Evolutionary conservation across 2,329 filamentous ascomycete species (phyloP), one percentile per base, ranked within the genome.

Genomic region (Talaromyces sp.): DNA sequence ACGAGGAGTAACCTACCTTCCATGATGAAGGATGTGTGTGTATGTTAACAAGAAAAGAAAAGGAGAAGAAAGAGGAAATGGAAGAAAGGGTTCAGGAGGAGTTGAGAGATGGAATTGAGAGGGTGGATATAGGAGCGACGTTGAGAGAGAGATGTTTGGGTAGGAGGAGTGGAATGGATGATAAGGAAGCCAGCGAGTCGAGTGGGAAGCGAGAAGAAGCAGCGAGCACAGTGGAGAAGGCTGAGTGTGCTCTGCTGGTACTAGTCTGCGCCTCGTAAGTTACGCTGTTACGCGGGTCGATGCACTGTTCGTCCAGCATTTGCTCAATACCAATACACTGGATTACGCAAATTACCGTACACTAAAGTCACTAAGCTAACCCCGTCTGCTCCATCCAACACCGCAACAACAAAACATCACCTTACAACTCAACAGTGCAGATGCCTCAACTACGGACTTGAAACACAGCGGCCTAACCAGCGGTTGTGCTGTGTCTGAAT

Each of bases 1-100:
- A 48, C 28, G 52, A 28, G 33, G n/a, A 13, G 17, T 21, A 73
- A 76, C 82, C 79, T 84, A 87, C 84, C 84, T 80, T 87, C 83
- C 83, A 85, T 85, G 75, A 74, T 81, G 80, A 75, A 72, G 70
- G 65, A 70, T 67, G 45, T 41, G 57, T 51, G 41, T 41, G 54
- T 56, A 50, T 39, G 69, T 69, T 66, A 68, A 66, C 59, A 61
- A 63, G 64, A 63, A 66, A 64, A 68, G 68, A 66, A 67, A 52
- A 21, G 28, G 52, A 54, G 31, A 62, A 55, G 53, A 57, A 53
- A 57, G 35, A 33, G 53, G 17, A 53, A 45, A 40, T 33, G 56
- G 54, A 62, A 58, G 64, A 62, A 56, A 53, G 46, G 58, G 57
- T 58, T 40, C 56, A 61, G 54, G 56, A 41, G 57, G 39, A 57